Conservation (phyloP, 306 rosid species). For the Hippophae tibetana region DNA sequence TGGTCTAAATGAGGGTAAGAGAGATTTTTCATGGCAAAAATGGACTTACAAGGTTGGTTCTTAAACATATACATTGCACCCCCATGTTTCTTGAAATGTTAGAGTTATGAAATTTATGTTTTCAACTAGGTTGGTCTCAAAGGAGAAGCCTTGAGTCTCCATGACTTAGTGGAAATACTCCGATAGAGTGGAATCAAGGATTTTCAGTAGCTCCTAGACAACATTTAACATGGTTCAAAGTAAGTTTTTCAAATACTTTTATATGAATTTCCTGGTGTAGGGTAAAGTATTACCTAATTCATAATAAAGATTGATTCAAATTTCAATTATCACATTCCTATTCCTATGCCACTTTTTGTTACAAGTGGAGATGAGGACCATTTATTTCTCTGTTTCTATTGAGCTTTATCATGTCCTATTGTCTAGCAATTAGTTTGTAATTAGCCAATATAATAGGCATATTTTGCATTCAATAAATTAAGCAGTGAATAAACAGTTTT, state of each 20-base stretch:
- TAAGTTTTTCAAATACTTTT: conserved; percentile 35
- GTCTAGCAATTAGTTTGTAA: too few relatives aligned
- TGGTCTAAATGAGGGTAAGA: conserved; percentile 82
- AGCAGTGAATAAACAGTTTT: too few relatives aligned
- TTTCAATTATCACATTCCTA: too few relatives aligned
- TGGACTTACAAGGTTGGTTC: conserved; percentile 87
- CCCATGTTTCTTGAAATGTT: conserved; percentile 16
- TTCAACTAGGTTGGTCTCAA: conserved; percentile 68
- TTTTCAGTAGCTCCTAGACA: conserved; percentile 52
- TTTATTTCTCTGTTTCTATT: too few relatives aligned
- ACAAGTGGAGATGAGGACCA: too few relatives aligned
- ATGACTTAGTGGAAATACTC: conserved; percentile 78
- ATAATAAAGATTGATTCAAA: too few relatives aligned
- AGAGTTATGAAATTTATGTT: conserved; percentile 19
- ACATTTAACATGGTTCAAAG: conserved; percentile 94
- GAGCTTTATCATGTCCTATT: too few relatives aligned
- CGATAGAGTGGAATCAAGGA: conserved; percentile 85
- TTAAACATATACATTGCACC: neutral
- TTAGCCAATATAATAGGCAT: too few relatives aligned
- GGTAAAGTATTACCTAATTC: neutral
- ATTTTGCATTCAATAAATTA: too few relatives aligned
- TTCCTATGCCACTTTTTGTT: too few relatives aligned
- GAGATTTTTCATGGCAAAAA: conserved; percentile 96
- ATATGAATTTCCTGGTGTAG: conserved; percentile 1
- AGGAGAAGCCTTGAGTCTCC: conserved; percentile 90